Base-by-base conservation (phyloP, 208 protist genomes). In the Trichomonas gallinae region DNA sequence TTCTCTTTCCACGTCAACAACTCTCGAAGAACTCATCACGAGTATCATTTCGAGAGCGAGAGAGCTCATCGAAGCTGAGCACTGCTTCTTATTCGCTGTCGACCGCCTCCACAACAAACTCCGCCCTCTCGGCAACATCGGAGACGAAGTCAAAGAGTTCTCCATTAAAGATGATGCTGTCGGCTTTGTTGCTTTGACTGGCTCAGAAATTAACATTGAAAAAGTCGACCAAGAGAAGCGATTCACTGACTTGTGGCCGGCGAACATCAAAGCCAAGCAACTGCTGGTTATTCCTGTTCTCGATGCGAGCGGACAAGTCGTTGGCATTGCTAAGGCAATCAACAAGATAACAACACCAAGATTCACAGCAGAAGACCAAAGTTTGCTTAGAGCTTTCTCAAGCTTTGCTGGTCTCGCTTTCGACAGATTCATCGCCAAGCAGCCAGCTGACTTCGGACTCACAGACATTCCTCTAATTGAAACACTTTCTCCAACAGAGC, bases 311-410 rank as follows among this genome's bases (percentile, higher is more conserved):
- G 87, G 87, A 17, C 87, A 93, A 93, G 45, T 93, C 51, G 87
- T 93, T 38, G 87, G 87, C 38, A 44, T 93, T 38, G 87, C 44
- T 38, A 38, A 93, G 51, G 87, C 44, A 17, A n/a, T 93, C 26
- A 93, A 93, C 44, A 93, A 93, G 44, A 93, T 17, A 51, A 42
- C n/a, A 34, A 93, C 51, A 44, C 44, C 40, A 17, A 34, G 36
- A 58, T 93, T 93, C 44, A 93, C 87, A 36, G 40, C 42, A 58
- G 87, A 93, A 93, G 87, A 93, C 46, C 87, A 93, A 93, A 36
- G 40, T 34, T 26, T 93, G 34, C 17, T 93, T 34, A 42, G 87
- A 44, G 40, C 87, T 9, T 93, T 93, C 44, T 42, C 87, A 38
- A 49, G 40, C 13, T 93, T 93, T 51, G 87, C 87, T 51, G 87